phyloP scores from a whole-genome alignment of 2,329 filamentous ascomycete species.

The Xylariaceae sp. region DNA sequence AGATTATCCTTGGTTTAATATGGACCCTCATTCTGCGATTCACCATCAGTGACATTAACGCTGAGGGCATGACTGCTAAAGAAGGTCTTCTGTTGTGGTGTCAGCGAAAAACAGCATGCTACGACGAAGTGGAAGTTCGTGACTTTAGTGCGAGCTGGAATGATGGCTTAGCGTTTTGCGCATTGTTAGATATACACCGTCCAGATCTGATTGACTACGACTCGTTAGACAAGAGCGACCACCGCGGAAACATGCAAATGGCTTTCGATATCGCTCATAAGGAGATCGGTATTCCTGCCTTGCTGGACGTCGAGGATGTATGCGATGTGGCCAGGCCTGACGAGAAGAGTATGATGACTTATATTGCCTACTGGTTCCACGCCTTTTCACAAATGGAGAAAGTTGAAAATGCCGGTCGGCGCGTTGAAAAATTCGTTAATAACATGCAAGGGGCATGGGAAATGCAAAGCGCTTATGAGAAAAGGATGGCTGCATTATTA shows the following conservation, averaged over 20 bases:
- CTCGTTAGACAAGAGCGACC: constrained; percentile 89
- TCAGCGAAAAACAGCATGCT: constrained; percentile 97
- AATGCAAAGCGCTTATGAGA: constrained; percentile 97
- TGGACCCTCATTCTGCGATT: constrained; percentile 98
- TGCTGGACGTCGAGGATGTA: constrained; percentile 97
- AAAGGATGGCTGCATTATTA: constrained; percentile 84
- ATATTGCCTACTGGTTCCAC: constrained; percentile 99
- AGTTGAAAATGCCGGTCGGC: constrained; percentile 93
- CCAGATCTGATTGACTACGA: constrained; percentile 98
- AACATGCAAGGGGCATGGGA: constrained; percentile 99
- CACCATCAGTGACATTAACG: constrained; percentile 98
- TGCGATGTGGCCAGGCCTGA: constrained; percentile 96
- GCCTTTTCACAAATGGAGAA: constrained; percentile 99
- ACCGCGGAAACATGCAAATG: constrained; percentile 95
- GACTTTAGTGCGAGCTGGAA: constrained; percentile 98
- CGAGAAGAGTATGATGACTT: constrained; percentile 97
- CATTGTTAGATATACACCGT: constrained; percentile 93
- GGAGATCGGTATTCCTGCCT: constrained; percentile 94
- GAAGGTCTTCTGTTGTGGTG: constrained; percentile 96
- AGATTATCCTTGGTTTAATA: constrained; percentile 96
- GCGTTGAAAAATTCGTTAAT: constrained; percentile 97
- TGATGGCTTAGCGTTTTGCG: constrained; percentile 94
- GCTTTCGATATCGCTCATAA: constrained; percentile 96
- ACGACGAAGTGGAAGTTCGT: constrained; percentile 93
- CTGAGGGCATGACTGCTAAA: constrained; percentile 96